Evolutionary conservation across 495 filamentous ascomycete genomes (phyloP), one percentile per base, ranked within the genome.

Genomic region (Haplographium delicatum): DNA sequence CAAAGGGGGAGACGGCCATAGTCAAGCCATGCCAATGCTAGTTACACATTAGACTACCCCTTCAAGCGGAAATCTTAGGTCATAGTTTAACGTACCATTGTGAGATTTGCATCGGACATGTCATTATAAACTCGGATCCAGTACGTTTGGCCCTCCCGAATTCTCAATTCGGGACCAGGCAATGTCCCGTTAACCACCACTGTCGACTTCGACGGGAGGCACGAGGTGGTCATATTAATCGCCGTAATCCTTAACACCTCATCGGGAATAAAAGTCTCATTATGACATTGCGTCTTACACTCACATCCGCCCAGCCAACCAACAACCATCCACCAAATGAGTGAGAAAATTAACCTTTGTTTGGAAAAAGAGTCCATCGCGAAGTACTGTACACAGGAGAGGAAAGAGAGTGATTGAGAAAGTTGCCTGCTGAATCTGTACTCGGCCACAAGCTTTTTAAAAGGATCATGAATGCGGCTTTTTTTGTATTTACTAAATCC

Each of bases 121-220:
- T 80, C 71, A 65, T 82, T 82, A 60, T 80, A 80, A 4, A 80
- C 78, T 37, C 79, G 62, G 54, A 81, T 72, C 77, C 77, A 82
- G 34, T 65, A 74, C 16, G 69, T 71, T 31, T 72, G 25, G 2
- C 72, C 74, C 37, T 77, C 72, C 23, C 62, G 61, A 20, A 81
- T 38, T 39, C 69, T 63, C 1, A 82, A 20, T 23, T 68, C 53
- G 5, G 79, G 79, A 4, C 78, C 77, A 0, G 78, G 79, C 8
- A 63, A 64, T 8, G 74, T 73, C 44, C 75, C 75, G 54, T 82
- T 82, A 49, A 79, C 65, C 11, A 82, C 45, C 2, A 75, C 66
- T 22, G 63, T 71, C 22, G 65, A 48, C 34, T 73, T 66, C 0
- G 46, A 58, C 22, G 51, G 42, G 40, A 71, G 57, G 47, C 79